A percentile compares a stretch with the other conserved stretches of the same genome.
These are phyloP conservation scores for Alternaria consortialis DNA, from an alignment of 2,329 filamentous ascomycete genomes.

Conservation along the genomic window DNA sequence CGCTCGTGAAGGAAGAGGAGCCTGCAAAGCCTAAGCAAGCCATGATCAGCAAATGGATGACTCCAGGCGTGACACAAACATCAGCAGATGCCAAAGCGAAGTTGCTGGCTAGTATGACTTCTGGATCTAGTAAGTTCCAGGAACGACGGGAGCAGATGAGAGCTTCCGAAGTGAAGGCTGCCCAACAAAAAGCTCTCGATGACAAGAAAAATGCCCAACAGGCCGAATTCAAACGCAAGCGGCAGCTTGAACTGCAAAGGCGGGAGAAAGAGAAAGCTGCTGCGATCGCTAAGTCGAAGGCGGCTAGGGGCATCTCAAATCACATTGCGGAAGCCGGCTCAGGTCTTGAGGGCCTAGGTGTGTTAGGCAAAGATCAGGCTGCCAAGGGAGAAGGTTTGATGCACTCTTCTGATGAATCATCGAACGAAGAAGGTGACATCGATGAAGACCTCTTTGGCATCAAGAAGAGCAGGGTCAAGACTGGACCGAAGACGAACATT, in stretches of 20 bases:
- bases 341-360: slow-evolving; percentile 74
- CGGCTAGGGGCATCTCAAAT: slow-evolving; percentile 57
- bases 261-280: slow-evolving; percentile 76
- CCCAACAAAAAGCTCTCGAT: slow-evolving; percentile 36
- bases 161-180: slow-evolving; percentile 34
- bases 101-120: slow-evolving; percentile 42
- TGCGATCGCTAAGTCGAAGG: slow-evolving; percentile 74
- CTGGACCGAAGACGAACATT: slow-evolving; percentile 50
- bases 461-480: slow-evolving; percentile 56
- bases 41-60: slow-evolving; percentile 53
- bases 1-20: slow-evolving; percentile 45
- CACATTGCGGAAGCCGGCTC: slow-evolving; percentile 80
- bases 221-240: slow-evolving; percentile 73
- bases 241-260: slow-evolving; percentile 78
- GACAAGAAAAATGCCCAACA: slow-evolving; percentile 40
- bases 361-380: slow-evolving; percentile 80
- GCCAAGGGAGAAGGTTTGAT: slow-evolving; percentile 84
- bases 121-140: slow-evolving; percentile 39
- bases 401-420: slow-evolving; percentile 76
- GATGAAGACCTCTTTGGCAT: slow-evolving; percentile 74
- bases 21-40: slow-evolving; percentile 52
- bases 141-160: slow-evolving; percentile 38
- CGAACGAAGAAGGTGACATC: slow-evolving; percentile 66
- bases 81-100: slow-evolving; percentile 37
- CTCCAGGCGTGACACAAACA: slow-evolving; percentile 37